Evolutionary conservation across 495 filamentous ascomycete species (phyloP).

Genomic region (Penicillium arizonense): DNA sequence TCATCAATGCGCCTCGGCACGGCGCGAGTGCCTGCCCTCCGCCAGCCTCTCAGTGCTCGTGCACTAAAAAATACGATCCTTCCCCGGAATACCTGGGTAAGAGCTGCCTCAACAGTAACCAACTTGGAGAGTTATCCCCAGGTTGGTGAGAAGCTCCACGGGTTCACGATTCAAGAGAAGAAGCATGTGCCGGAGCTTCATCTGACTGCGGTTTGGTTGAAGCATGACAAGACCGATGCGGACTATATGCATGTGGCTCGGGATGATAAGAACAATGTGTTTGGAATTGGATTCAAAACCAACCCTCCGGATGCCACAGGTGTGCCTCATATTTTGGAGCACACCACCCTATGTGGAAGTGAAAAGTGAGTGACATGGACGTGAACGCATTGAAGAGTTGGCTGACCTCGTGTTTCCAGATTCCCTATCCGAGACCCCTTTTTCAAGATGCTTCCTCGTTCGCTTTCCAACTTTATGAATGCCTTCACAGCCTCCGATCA

Average conservation of each 20-base stretch:
- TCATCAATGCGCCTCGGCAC: constrained; percentile 30
- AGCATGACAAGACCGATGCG: constrained; percentile 90
- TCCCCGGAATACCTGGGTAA: constrained; percentile 45
- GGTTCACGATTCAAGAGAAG: constrained; percentile 82
- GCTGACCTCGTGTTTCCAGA: constrained; percentile 40
- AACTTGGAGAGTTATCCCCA: constrained; percentile 69
- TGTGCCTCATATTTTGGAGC: constrained; percentile 95
- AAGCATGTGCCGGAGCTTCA: constrained; percentile 95
- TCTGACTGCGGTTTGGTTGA: constrained; percentile 82
- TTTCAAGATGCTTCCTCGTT: constrained; percentile 98
- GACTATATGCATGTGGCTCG: constrained; percentile 93
- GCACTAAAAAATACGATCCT: constrained; percentile 24
- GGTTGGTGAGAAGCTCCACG: constrained; percentile 81
- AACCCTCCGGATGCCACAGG: constrained; percentile 96
- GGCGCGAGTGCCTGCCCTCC: constrained; percentile 25
- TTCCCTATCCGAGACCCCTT: constrained; percentile 97
- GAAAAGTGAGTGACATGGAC: constrained; percentile 63
- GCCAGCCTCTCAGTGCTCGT: constrained; percentile 16
- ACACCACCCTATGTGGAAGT: constrained; percentile 95
- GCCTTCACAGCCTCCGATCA: constrained; percentile 95
- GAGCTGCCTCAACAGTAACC: constrained; percentile 65
- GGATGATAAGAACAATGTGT: constrained; percentile 98
- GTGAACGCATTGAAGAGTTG: background rate
- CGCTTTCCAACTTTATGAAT: constrained; percentile 99
- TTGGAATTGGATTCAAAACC: constrained; percentile 98